Conservation (phyloP, 768 basidiomycete species). For the Mycena latifolia region DNA sequence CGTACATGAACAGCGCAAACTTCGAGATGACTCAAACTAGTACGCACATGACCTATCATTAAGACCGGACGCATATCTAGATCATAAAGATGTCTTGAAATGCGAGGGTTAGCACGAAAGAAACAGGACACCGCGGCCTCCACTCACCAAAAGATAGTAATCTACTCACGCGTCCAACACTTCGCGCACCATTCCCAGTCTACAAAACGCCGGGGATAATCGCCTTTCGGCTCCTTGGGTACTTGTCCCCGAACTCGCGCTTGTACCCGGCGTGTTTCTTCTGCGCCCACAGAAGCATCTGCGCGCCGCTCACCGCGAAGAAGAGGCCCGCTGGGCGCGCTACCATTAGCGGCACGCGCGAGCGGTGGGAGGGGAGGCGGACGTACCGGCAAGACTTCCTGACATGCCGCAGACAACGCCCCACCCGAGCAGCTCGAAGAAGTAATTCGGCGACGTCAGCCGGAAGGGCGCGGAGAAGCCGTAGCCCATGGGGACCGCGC, state of each 20-base stretch:
- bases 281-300: conserved; percentile 89
- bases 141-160: too few species aligned
- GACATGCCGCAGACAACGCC: conserved; percentile 80
- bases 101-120: too few species aligned
- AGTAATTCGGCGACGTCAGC: conserved; percentile 95
- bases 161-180: too few species aligned
- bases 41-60: too few species aligned
- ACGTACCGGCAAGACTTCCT: conserved; percentile 77
- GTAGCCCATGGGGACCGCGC: conserved; percentile 93
- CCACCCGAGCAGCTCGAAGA: conserved; percentile 91
- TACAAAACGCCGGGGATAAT: conserved; percentile 83
- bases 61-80: too few species aligned
- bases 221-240: conserved; percentile 79
- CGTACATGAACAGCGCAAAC: too few species aligned
- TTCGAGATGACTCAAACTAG: too few species aligned
- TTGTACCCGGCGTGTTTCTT: conserved; percentile 93
- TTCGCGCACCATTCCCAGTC: too few species aligned
- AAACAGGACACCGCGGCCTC: too few species aligned
- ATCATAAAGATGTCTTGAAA: too few species aligned
- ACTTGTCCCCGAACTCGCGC: conserved; percentile 93
- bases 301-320: conserved; percentile 65
- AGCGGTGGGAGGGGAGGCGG: neutral
- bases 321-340: conserved; percentile 71
- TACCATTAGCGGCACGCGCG: neutral
- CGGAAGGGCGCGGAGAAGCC: conserved; percentile 73